Base-by-base conservation (phyloP, 192 early-diverging fungal genomes). In the Chytriomyces hyalinus region DNA sequence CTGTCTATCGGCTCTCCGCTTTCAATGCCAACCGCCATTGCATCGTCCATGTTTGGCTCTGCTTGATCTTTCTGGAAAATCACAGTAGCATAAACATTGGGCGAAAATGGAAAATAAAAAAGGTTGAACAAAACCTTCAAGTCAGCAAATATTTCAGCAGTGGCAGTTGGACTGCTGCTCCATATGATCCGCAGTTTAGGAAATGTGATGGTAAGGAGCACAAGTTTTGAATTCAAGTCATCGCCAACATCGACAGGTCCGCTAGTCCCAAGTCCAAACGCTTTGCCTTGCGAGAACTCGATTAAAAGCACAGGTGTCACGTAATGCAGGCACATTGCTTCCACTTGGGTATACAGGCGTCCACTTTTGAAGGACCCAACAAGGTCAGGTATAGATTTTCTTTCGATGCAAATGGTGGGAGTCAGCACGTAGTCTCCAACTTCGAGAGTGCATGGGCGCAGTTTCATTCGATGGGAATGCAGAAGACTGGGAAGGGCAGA, bases 351-450 rank as follows among this genome's bases (percentile, higher is more conserved):
- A 84, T 95, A 97, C 87, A 97, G 81, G 50, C 95, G 85, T 9
- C 96, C 95, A 47, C 90, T 92, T 44, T 87, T 89, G 78, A 98
- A 88, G 2, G 94, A 96, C 22, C 85, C 82, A 51, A 96, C 90
- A 45, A 98, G 86, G 87, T 99, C 97, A 1, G 92, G 85, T 36
- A 97, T 86, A 47, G 92, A 93, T 83, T 99, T 99, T 70, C 97
- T 86, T 80, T 99, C 97, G 7, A 99, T 92, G 44, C 91, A 96
- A 49, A 98, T 91, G 5, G 85, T 81, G 36, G 95, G 92, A 49
- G 91, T 90, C 11, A 99, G 82, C 9, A 99, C 89, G 78, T 98
- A 99, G 83, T 99, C 97, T 51, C 96, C 97, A 0, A 99, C 91
- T 77, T 91, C 89, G 6, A 99, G 81, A 0, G 97, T 99, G 75